Evolutionary conservation across 1,284 basidiomycete genomes (phyloP), one percentile per base, ranked within the genome.

Genomic region (Veloporphyrellus conicus): DNA sequence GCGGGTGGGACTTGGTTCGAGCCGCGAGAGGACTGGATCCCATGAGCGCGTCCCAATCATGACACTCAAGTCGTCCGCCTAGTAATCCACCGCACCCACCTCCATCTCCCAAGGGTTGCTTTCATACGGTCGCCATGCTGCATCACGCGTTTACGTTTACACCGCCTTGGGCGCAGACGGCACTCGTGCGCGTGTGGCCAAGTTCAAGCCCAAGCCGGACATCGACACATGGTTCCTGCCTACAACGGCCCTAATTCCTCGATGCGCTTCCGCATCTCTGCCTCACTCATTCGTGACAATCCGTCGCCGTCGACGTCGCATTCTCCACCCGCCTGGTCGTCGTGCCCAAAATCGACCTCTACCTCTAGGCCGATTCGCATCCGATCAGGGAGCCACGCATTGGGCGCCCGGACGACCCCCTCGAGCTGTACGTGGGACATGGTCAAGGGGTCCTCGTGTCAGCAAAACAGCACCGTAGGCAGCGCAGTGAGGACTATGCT

Each of bases 401-500:
- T 82, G 32, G 81, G 65, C 11, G 64, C 52, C 7, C 55, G 52
- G 12, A 78, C 79, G 35, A 78, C 77, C 4, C 33, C 54, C 39
- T 75, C 56, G 39, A 82, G 75, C 49, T 73, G 64, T 1, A 58
- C 33, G 29, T 73, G 74, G 10, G 71, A 53, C 79, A 82, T 81
- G 2, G 72, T 71, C 50, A 80, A 51, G 34, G 82, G 73, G 54
- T 82, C 80, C 47, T 79, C 78, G 58, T 82, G 78, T 61, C 78
- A 82, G 64, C 78, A 81, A 64, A 82, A 82, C 0, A 78, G 79
- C 3, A 73, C 58, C 22, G 63, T 62, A 45, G 69, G 63, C 6
- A 82, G 67, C 11, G 78, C 67, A 0, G 77, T 82, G 56, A 82
- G 77, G 40, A 81, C 68, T n/a, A 82, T 66, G 8, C 73, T 75